Evolutionary conservation across 169 alveolate species (phyloP).

Genomic region (Plasmodium chabaudi): DNA sequence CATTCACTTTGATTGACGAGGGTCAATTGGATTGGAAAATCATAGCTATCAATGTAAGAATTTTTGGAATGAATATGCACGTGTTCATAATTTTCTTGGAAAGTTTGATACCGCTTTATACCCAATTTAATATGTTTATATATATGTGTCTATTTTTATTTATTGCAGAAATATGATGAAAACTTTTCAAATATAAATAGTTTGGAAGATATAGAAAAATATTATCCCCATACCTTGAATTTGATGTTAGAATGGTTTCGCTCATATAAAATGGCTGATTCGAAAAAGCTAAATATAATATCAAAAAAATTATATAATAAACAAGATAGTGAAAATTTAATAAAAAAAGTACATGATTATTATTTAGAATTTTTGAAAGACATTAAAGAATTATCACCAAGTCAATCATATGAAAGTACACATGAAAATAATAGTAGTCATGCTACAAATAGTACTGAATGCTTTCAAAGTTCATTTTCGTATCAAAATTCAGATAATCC

Average conservation of each 20-base stretch:
- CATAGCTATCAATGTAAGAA: conserved; percentile 34
- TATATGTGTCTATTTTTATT: not conserved
- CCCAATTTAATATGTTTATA: not conserved
- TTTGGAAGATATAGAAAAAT: conserved; percentile 49
- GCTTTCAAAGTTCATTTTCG: not conserved
- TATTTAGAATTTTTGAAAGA: conserved; percentile 46
- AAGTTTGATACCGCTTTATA: too few relatives aligned
- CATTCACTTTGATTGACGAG: conserved; percentile 58
- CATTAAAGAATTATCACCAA: not conserved
- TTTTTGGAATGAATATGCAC: not conserved
- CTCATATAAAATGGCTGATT: conserved; percentile 71
- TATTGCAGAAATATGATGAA: conserved; percentile 39
- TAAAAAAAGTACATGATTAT: conserved; percentile 45
- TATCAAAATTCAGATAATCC: conserved; percentile 9
- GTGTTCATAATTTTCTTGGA: not conserved
- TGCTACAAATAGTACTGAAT: not conserved
- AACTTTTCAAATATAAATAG: conserved; percentile 21
- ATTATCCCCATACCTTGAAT: conserved; percentile 55
- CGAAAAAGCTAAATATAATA: conserved; percentile 48
- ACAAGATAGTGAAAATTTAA: conserved; percentile 40
- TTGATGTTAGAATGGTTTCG: conserved; percentile 68
- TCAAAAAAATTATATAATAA: conserved; percentile 36
- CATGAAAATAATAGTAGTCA: conserved; percentile 2
- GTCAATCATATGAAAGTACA: conserved; percentile 1
- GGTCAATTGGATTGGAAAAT: conserved; percentile 73